These are phyloP conservation scores for Magnusiomyces fungicola DNA, from an alignment of 1,139 yeast species.

Conservation along the genomic window DNA sequence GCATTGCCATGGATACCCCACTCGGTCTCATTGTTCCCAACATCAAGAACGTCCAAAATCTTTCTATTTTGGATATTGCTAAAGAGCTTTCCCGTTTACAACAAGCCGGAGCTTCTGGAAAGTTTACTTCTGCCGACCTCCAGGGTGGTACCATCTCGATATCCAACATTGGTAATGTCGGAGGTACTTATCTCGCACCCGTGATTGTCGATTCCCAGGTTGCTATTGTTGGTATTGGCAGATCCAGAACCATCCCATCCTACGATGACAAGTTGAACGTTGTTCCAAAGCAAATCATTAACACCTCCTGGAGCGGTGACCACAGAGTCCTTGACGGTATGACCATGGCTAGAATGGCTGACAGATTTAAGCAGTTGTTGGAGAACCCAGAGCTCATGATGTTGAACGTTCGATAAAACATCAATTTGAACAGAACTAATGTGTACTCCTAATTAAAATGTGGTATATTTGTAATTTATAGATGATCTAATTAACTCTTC, in stretches of 20 bases:
- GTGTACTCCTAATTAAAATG: no score
- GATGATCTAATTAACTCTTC: no score
- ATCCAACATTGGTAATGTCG: constrained; percentile 71
- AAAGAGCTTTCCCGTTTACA: constrained; percentile 51
- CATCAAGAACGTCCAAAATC: constrained; percentile 58
- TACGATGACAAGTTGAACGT: constrained; percentile 22
- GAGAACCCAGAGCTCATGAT: constrained; percentile 28
- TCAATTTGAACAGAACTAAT: no score
- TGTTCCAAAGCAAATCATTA: constrained; percentile 27
- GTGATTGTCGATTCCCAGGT: constrained; percentile 41
- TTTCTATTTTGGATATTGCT: constrained; percentile 57
- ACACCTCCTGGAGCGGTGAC: constrained; percentile 34
- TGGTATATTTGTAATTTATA: no score
- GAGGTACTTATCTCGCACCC: constrained; percentile 72
- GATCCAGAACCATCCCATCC: constrained; percentile 26
- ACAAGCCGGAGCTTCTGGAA: constrained; percentile 54
- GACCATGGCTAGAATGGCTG: constrained; percentile 31
- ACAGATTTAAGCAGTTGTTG: constrained; percentile 26
- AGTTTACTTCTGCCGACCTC: constrained; percentile 62
- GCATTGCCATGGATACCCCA: constrained; percentile 71
- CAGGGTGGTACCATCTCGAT: constrained; percentile 71
- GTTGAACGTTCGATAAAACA: constrained; percentile 18
- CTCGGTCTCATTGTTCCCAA: constrained; percentile 69
- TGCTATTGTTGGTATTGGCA: constrained; percentile 32
- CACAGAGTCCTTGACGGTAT: constrained; percentile 33